Base-by-base conservation (phyloP, 345 rosid species). In the Dovyalis caffra region DNA sequence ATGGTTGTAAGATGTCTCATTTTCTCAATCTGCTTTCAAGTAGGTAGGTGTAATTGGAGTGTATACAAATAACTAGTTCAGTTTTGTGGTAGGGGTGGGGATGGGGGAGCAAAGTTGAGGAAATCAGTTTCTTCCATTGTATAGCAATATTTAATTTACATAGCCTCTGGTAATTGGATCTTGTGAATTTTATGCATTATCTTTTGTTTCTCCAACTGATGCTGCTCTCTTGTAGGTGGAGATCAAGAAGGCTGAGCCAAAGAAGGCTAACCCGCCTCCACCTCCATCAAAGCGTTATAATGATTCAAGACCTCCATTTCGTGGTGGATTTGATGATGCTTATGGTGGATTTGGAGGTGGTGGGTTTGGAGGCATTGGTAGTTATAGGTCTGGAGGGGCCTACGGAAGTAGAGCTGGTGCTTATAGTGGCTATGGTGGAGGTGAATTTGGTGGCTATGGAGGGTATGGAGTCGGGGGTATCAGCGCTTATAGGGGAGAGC, bases 191-290 rank as follows among this genome's bases (percentile, higher is more conserved):
- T 20, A 71, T 63, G n/a, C 57, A 21, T 16, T 35, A 18, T 23
- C 61, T 71, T 18, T 32, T 26, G 26, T 47, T 32, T 69, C 12
- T 23, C 7, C 34, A 62, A 12, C 5, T 14, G 33, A 21, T 45
- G 11, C 6, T 16, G 60, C 32, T 45, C 28, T 72, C 40, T 63
- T 84, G 68, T 75, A 95, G 99, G 98, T 95, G 76, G 99, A 95
- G 86, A 88, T 95, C 76, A 95, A 95, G 90, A 95, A 90, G 84
- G 99, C 99, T 32, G 99, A 95, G 74, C 99, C 99, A n/a, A 95
- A 90, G 85, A 95, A 87, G 77, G 88, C 96, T 12, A 95, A 92
- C 79, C 84, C 91, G 0, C 92, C 90, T 6, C 85, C 85, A 2
- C 58, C 69, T 8, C 38, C 81, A 3, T 78, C 77, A 51, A 78